Base-by-base conservation (phyloP, 2,329 filamentous ascomycete genomes). In the Xylariaceae sp. region DNA sequence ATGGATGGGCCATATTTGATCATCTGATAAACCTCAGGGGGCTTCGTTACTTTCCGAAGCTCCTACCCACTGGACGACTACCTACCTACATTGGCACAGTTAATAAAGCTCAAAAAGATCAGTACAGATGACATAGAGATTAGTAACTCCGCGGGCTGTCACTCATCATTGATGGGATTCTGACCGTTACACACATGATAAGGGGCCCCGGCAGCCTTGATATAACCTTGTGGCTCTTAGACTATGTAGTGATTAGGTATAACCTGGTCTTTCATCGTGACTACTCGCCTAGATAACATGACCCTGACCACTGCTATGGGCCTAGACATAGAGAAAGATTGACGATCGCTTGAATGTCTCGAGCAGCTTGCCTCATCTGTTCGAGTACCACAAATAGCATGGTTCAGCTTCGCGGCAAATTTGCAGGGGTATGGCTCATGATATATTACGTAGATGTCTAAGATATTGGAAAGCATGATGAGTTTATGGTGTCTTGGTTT, bases 1-100 rank as follows among this genome's bases (percentile, higher is more conserved):
- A 20, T 47, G 54, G 20, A 43, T 46, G 40, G 26, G n/a, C 29
- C 42, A 20, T 57, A 54, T 43, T 32, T 41, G 37, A 29, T 26
- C 48, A 44, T 54, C 42, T 12, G 43, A 26, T 44, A 21, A 26
- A 14, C 20, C 12, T 26, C 20, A 44, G 44, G 43, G 43, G 45
- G 19, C 29, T n/a, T 20, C n/a, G 18, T 46, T 18, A 32, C 44
- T n/a, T 18, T 26, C 23, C 21, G 21, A 46, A 16, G 23, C n/a
- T 46, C 20, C 40, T 10, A 48, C 43, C 29, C 48, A n/a, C 23
- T 12, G 37, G 23, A 29, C 29, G 49, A 44, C 37, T 44, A 29
- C 21, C 20, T n/a, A 7, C n/a, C 40, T 52, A 52, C 20, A 29
- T 29, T 10, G 26, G 26, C 26, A 29, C 26, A 29, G 26, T 5